Evolutionary conservation across 768 basidiomycete species (phyloP), one percentile per base, ranked within the genome.

Genomic region (Stropharia rugosoannulata): DNA sequence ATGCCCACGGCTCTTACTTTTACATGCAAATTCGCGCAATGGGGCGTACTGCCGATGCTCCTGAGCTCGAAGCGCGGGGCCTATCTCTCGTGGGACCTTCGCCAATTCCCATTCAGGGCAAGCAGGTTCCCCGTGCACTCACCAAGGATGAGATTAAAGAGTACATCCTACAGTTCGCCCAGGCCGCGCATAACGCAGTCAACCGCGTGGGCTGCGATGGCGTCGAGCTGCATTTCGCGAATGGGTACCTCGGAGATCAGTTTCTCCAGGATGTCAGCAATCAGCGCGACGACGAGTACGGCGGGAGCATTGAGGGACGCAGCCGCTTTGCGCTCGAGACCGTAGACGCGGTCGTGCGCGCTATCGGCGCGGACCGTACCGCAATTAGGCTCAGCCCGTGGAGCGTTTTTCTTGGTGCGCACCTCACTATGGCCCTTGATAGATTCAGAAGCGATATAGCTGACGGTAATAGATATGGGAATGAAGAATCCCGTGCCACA

Each of bases 121-220:
- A 64, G 10, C 56, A 51, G 6, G 36, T 64, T 6, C 81, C 80
- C 2, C 71, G 74, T 2, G 71, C 76, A 1, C 65, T 86, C 36
- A 81, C 78, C 0, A 67, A 65, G 0, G 66, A 63, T 0, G 85
- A 85, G 45, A 80, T 86, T 47, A 62, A 70, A 40, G 79, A 84
- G 52, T 80, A 81, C 54, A 66, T 80, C 18, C 35, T 69, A n/a
- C 67, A 79, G 10, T 88, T 80, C 60, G 80, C 74, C 5, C 69
- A 73, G 12, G 84, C 82, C 1, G 85, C 87, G 3, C 70, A 70
- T 25, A 83, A 83, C 52, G 83, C 83, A 10, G 72, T 86, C 9
- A 62, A 74, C 44, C 60, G 63, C 18, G 86, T 87, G 25, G 87
- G 85, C 0, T 90, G 90, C 58, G 88, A 90, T 57, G 89, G 87